phyloP scores from a whole-genome alignment of 495 filamentous ascomycete species.

The Platismatia glauca region DNA sequence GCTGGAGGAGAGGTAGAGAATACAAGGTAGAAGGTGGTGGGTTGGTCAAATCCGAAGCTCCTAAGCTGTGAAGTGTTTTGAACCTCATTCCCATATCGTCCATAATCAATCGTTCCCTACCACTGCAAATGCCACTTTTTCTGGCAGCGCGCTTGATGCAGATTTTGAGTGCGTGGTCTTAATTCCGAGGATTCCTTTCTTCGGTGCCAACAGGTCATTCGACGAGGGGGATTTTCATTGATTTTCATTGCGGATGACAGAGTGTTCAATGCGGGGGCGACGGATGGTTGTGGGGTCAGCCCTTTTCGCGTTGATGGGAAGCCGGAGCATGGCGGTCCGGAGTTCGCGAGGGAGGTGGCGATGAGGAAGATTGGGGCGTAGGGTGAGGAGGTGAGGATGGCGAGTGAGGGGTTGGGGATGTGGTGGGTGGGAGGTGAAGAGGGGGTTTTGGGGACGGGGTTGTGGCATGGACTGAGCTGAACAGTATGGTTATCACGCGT shows the following conservation, averaged over 20 bases:
- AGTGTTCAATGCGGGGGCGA: slow-evolving; percentile 25
- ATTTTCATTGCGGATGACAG: neutral
- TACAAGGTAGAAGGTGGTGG: slow-evolving; percentile 57
- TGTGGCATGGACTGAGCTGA: slow-evolving; percentile 1
- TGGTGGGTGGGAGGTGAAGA: slow-evolving; percentile 7
- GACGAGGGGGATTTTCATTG: neutral
- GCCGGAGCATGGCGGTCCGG: slow-evolving; percentile 34
- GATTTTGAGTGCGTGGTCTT: neutral
- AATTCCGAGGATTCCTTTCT: neutral
- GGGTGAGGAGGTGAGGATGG: slow-evolving; percentile 32
- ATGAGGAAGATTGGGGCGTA: slow-evolving; percentile 35
- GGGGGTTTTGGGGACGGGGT: neutral
- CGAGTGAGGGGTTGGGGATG: slow-evolving; percentile 31
- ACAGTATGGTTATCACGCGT: too few species aligned
- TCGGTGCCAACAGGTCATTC: neutral
- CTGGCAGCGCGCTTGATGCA: neutral
- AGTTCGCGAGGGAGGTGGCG: slow-evolving; percentile 35
- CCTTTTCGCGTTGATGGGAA: slow-evolving; percentile 35
- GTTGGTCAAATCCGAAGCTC: slow-evolving; percentile 39
- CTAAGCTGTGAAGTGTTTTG: slow-evolving; percentile 39
- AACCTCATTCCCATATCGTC: neutral
- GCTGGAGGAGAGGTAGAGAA: slow-evolving; percentile 63
- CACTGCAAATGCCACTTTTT: neutral
- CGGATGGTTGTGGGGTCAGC: slow-evolving; percentile 37
- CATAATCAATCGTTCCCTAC: neutral